Base-by-base conservation (phyloP, 306 rosid species). In the Morella rubra region DNA sequence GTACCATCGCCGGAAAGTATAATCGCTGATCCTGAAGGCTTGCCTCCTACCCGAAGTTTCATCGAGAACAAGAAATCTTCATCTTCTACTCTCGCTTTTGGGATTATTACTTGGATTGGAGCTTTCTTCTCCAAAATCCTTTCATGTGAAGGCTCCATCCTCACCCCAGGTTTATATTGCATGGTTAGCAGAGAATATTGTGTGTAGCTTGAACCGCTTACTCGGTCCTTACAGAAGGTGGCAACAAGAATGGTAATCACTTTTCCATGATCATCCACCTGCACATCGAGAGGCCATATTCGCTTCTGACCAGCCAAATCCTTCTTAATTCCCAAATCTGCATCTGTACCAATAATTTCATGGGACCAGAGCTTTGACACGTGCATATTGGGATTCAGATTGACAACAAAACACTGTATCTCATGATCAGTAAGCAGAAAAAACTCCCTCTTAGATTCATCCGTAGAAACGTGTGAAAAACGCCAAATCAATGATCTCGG, bases 401-500 rank as follows among this genome's bases (percentile, higher is more conserved):
- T 85, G 71, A 89, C 60, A 44, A 56, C 75, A 73, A 92, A 91
- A 77, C 97, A 95, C 73, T 89, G 90, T 84, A 95, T 78, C 81
- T 92, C 96, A 62, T 79, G 82, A 80, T 95, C 97, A 58, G 97
- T 95, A 81, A 95, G 84, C 70, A 89, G 77, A 82, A 89, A 79
- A 86, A 92, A 95, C 77, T 83, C 83, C 46, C 79, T 67, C 72
- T 67, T 67, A 75, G 91, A 77, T 77, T 86, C 90, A 81, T 77
- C 83, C 0, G 40, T 13, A 13, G 82, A 79, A 76, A 80, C 84
- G 72, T 76, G 88, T 9, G 91, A 87, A 59, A 69, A 78, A 82
- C 90, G 80, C 98, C 98, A 95, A 2, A 88, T 82, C 83, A 95
- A 79, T 58, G 98, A 95, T 89, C 97, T 90, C n/a, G 97, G 98